Evolutionary conservation across 768 basidiomycete species (phyloP).

Genomic region (Rhodotorula taiwanensis): DNA sequence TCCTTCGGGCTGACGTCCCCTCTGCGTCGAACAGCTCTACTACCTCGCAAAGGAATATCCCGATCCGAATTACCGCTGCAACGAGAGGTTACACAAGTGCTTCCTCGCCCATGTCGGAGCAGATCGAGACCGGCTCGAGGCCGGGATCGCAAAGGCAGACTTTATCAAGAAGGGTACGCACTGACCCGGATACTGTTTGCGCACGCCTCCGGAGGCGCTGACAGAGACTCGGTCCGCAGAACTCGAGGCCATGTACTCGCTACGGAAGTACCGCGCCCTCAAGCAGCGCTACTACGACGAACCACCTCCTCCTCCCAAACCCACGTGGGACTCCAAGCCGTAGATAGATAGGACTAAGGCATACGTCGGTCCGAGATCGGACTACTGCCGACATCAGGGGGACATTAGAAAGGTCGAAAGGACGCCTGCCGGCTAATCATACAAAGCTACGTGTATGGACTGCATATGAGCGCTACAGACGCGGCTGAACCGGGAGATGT

Average conservation of each 20-base stretch:
- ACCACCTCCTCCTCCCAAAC: neutral
- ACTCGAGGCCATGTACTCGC: conserved; percentile 30
- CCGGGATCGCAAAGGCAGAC: conserved; percentile 32
- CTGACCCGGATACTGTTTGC: neutral
- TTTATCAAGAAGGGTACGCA: conserved; percentile 32
- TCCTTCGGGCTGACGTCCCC: neutral
- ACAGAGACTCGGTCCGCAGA: conserved; percentile 7
- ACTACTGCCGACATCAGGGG: too few species aligned
- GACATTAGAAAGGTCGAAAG: too few species aligned
- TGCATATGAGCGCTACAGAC: too few species aligned
- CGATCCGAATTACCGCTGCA: conserved; percentile 28
- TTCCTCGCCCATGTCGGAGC: conserved; percentile 30
- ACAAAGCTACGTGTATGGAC: too few species aligned
- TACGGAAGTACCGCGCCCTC: conserved; percentile 32
- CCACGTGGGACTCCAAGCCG: neutral
- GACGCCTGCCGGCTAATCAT: too few species aligned
- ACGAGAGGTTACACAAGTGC: conserved; percentile 28
- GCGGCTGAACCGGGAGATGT: neutral
- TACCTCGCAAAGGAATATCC: conserved; percentile 33
- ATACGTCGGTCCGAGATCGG: too few species aligned
- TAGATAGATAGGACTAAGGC: too few species aligned
- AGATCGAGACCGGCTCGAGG: conserved; percentile 14
- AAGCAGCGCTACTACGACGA: conserved; percentile 25
- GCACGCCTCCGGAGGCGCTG: neutral
- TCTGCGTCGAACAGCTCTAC: conserved; percentile 13